These are phyloP conservation scores for Meyerozyma athensensis DNA, from an alignment of 1,139 yeast species.

Conservation along the genomic window DNA sequence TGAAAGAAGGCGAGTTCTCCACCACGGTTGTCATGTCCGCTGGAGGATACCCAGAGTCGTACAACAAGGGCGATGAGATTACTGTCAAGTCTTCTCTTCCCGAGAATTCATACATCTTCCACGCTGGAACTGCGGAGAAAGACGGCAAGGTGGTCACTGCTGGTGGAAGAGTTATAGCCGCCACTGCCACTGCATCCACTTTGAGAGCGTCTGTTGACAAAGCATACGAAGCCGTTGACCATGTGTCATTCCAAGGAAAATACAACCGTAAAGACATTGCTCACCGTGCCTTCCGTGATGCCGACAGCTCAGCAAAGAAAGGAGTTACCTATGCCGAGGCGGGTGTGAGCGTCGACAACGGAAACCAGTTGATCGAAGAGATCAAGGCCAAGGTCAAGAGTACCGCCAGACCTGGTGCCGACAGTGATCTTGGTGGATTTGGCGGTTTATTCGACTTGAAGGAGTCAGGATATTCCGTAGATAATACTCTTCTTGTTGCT, in stretches of 20 bases:
- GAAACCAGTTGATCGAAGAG: constrained; percentile 82
- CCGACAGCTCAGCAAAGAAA: constrained; percentile 15
- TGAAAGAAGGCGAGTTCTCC: constrained; percentile 60
- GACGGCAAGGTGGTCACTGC: constrained; percentile 68
- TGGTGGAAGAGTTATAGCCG: constrained; percentile 97
- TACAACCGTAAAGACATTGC: constrained; percentile 93
- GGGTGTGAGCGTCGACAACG: constrained; percentile 96
- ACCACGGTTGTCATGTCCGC: constrained; percentile 96
- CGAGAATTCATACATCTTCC: constrained; percentile 69
- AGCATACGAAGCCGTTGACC: constrained; percentile 82
- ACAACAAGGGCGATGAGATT: constrained; percentile 83
- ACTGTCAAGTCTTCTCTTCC: constrained; percentile 49
- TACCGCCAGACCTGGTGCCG: constrained; percentile 96
- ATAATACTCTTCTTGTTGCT: constrained; percentile 80
- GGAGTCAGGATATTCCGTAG: constrained; percentile 74
- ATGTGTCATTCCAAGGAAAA: constrained; percentile 66
- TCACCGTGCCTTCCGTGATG: constrained; percentile 82
- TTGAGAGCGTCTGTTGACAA: constrained; percentile 75
- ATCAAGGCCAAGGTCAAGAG: constrained; percentile 89
- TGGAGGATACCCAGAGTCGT: constrained; percentile 91
- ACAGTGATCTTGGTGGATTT: constrained; percentile 97
- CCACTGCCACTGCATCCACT: constrained; percentile 78
- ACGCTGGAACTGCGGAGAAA: constrained; percentile 77
- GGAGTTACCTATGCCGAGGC: constrained; percentile 86
- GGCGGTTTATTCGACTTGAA: constrained; percentile 94